Evolutionary conservation across 495 filamentous ascomycete genomes (phyloP), one percentile per base, ranked within the genome.

Genomic region (Daldinia grandis): DNA sequence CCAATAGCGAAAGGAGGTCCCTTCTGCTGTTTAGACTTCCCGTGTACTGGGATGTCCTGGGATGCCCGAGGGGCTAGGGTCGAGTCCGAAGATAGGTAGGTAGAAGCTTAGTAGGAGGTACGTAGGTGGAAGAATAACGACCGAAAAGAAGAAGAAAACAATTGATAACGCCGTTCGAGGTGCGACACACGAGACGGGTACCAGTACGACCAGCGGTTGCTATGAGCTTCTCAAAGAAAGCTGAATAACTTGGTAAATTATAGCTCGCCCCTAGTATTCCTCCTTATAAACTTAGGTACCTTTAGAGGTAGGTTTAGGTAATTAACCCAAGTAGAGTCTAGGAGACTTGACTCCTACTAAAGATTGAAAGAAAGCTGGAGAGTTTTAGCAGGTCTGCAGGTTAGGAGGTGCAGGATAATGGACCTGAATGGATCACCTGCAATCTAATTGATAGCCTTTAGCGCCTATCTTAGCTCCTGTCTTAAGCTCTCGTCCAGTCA

Each of bases 371-470:
- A 53, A 30, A 30, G 24, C 24, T 53, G 49, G 49, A 53, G 49
- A 30, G 24, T 30, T 53, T 21, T 15, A 3, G 19, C 2, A 47
- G 7, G 17, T 47, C 8, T 10, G 42, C 19, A 21, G 30, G 17
- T 28, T 49, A 49, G 58, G 58, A 61, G 35, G 54, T 12, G 35
- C 21, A 50, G 54, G 54, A 38, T 56, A 62, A 62, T 27, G 19
- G 57, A 50, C 47, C 31, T 56, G 55, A 54, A 50, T 59, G 66
- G 55, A 61, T 57, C 55, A 61, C 58, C 57, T 72, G 69, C 50
- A 72, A 72, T 72, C 69, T 72, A 60, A 72, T 60, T 64, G 63
- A 62, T 53, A 50, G 54, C 28, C 31, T 53, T 66, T 66, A 65
- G 68, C 25, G 57, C 68, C 37, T 62, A 55, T 69, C 59, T 71